Evolutionary conservation across 345 rosid species (phyloP).

Genomic region (Murraya koenigii): DNA sequence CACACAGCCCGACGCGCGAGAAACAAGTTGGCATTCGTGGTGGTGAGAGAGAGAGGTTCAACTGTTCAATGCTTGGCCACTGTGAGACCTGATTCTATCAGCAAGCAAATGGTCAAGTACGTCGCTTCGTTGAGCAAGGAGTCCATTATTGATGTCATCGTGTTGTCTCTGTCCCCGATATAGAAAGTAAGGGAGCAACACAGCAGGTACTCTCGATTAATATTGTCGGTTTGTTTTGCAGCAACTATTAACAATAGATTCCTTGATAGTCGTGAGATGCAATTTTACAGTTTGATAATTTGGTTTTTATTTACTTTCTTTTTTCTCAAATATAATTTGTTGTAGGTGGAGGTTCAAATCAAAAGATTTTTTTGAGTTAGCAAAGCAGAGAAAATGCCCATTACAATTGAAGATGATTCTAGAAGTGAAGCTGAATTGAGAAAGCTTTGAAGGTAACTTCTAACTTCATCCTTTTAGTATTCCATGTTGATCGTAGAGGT

Average conservation of each 20-base stretch:
- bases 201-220: conserved; percentile 41
- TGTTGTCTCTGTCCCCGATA: conserved; percentile 46
- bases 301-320: not conserved
- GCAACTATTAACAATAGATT: not conserved
- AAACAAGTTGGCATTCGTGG: conserved; percentile 57
- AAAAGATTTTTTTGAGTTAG: conserved; percentile 54
- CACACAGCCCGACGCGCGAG: conserved; percentile 54
- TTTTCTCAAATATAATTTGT: not conserved
- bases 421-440: conserved; percentile 79
- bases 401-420: conserved; percentile 78
- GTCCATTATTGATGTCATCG: conserved; percentile 58
- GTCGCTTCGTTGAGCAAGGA: conserved; percentile 55
- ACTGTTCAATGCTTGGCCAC: conserved; percentile 76
- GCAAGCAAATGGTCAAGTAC: conserved; percentile 65
- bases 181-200: conserved; percentile 53
- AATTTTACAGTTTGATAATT: not conserved
- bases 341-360: conserved; percentile 69
- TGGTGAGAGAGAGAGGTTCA: conserved; percentile 59
- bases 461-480: not conserved
- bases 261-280: not conserved
- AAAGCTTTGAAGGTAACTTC: conserved; percentile 51
- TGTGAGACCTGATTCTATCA: conserved; percentile 40
- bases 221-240: not conserved
- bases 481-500: too few species aligned
- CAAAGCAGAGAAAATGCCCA: conserved; percentile 56